Evolutionary conservation across 768 basidiomycete genomes (phyloP).

Genomic region (Asterophora parasitica): DNA sequence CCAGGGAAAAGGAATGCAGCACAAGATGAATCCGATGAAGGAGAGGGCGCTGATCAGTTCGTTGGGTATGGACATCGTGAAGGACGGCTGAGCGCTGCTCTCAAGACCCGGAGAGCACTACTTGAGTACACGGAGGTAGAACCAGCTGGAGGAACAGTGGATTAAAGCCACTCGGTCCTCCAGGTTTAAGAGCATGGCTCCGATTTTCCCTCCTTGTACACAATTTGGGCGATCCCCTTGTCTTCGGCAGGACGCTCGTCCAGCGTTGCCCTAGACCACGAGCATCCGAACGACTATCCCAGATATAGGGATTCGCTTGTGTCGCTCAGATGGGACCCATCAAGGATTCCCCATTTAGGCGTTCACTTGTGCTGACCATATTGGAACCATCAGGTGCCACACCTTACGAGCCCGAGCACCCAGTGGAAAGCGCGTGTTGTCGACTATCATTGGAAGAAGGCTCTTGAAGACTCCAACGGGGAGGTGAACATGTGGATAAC

Average conservation of each 20-base stretch:
- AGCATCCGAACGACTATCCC: constrained; percentile 9
- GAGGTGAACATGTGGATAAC: background rate
- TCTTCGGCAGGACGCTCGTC: constrained; percentile 20
- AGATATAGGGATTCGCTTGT: constrained; percentile 24
- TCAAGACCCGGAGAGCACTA: constrained; percentile 17
- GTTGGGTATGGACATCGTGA: constrained; percentile 32
- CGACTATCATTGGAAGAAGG: background rate
- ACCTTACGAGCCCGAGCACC: background rate
- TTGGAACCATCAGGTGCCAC: constrained; percentile 16
- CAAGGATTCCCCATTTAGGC: constrained; percentile 26
- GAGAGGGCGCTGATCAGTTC: constrained; percentile 44
- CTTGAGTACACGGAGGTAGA: constrained; percentile 27
- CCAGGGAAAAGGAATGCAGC: constrained; percentile 59
- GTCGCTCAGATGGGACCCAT: constrained; percentile 11
- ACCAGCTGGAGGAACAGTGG: constrained; percentile 26
- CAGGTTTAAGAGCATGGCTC: constrained; percentile 36
- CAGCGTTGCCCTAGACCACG: background rate
- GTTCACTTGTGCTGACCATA: constrained; percentile 28
- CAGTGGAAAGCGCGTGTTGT: constrained; percentile 4
- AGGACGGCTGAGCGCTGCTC: constrained; percentile 10
- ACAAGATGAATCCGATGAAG: constrained; percentile 55
- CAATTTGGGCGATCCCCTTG: constrained; percentile 43
- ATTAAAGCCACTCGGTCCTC: constrained; percentile 8
- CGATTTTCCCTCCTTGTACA: constrained; percentile 30
- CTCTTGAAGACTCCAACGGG: background rate